phyloP scores from a whole-genome alignment of 768 basidiomycete genomes.

The Russula sp. region DNA sequence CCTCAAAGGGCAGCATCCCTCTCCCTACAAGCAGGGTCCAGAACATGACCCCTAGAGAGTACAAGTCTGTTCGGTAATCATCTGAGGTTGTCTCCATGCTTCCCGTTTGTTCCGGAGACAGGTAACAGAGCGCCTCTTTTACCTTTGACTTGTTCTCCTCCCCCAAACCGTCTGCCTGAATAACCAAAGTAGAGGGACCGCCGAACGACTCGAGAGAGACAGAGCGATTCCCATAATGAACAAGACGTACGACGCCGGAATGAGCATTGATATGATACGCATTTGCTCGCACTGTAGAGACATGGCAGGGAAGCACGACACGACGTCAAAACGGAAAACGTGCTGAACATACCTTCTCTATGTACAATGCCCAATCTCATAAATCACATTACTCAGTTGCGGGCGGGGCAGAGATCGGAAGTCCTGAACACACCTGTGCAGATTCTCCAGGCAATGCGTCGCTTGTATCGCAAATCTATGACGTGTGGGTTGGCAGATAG shows the following conservation, averaged over 20 bases:
- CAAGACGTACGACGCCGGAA: conserved; percentile 59
- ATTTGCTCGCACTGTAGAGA: conserved; percentile 54
- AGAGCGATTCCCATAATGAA: conserved; percentile 70
- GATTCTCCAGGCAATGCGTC: conserved; percentile 59
- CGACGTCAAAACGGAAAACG: background rate
- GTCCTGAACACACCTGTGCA: conserved; percentile 43
- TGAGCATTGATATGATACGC: conserved; percentile 68
- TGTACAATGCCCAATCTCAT: conserved; percentile 51
- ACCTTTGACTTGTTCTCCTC: conserved; percentile 61
- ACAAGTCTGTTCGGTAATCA: conserved; percentile 68
- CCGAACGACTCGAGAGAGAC: conserved; percentile 65
- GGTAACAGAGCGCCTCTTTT: conserved; percentile 68
- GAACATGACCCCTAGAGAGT: conserved; percentile 64
- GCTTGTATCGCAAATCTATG: conserved; percentile 67
- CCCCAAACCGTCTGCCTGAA: conserved; percentile 43
- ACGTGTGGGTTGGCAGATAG: conserved; percentile 8
- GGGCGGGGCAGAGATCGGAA: conserved; percentile 1
- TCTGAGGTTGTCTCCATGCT: conserved; percentile 64
- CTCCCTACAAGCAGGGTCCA: conserved; percentile 71
- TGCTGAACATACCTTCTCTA: conserved; percentile 46
- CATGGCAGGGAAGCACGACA: background rate
- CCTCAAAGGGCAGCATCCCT: conserved; percentile 36
- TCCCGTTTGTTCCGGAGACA: conserved; percentile 72
- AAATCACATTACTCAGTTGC: conserved; percentile 9
- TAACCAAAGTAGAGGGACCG: conserved; percentile 61